Percentiles rank a stretch among this genome's conserved stretches.
phyloP scores from a whole-genome alignment of 352 stramenopile species.

The Phytopythium boreale region DNA sequence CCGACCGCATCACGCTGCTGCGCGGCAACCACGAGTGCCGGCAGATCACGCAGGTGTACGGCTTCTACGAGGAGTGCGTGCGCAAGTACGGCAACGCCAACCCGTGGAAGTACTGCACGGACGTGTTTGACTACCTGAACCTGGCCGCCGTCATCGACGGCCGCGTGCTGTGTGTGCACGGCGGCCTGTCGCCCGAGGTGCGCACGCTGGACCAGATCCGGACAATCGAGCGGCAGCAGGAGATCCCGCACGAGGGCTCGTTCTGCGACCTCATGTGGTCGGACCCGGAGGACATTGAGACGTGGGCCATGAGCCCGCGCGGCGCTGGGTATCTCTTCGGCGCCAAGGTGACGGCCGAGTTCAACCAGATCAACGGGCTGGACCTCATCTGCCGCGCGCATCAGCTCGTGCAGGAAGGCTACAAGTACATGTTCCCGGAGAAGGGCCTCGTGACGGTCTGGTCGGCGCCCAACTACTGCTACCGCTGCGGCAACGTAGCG shows the following conservation, averaged over 20 bases:
- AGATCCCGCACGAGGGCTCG: conserved; percentile 94
- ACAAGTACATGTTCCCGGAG: conserved; percentile 91
- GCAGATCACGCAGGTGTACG: conserved; percentile 97
- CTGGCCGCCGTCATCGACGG: conserved; percentile 94
- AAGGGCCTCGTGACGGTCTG: conserved; percentile 83
- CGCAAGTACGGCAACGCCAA: conserved; percentile 96
- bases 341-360: conserved; percentile 83
- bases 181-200: conserved; percentile 94
- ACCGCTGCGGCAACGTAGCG: conserved; percentile 82
- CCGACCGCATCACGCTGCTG: conserved; percentile 86
- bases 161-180: conserved; percentile 92
- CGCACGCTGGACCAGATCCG: conserved; percentile 94
- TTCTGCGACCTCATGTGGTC: conserved; percentile 99
- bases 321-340: conserved; percentile 88
- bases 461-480: conserved; percentile 86
- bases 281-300: conserved; percentile 95
- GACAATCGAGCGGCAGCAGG: conserved; percentile 95
- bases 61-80: conserved; percentile 97
- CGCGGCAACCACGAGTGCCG: conserved; percentile 90
- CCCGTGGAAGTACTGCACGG: conserved; percentile 95
- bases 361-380: conserved; percentile 90
- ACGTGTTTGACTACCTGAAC: conserved; percentile 97
- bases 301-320: conserved; percentile 87
- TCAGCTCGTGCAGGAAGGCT: conserved; percentile 89
- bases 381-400: conserved; percentile 88